phyloP scores from a whole-genome alignment of 202 grass and related monocot species.

The Bolboschoenoplectus hybrid region DNA sequence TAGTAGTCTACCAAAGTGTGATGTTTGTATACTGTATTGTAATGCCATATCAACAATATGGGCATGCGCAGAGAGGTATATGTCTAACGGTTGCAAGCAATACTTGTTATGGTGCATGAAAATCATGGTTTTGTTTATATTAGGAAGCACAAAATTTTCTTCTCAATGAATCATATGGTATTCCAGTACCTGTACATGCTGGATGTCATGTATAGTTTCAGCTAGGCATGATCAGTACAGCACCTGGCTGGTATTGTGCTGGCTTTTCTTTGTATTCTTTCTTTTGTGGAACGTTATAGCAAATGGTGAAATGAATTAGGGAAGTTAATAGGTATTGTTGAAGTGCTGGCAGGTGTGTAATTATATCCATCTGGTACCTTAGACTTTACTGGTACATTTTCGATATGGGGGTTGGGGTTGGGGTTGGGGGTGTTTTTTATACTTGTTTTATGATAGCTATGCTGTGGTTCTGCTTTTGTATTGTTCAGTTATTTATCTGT shows the following conservation, averaged over 20 bases:
- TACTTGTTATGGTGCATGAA: background rate
- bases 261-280: background rate
- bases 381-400: background rate
- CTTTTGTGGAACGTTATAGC: background rate
- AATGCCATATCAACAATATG: background rate
- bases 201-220: background rate
- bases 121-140: background rate
- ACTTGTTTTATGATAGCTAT: background rate
- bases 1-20: background rate
- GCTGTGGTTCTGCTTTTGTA: background rate
- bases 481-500: conserved; percentile 28
- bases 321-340: background rate
- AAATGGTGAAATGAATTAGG: background rate
- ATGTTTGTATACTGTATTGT: background rate
- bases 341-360: background rate
- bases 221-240: background rate
- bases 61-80: background rate
- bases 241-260: background rate
- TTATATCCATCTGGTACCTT: background rate
- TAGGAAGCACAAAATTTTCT: too few species aligned
- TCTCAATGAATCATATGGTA: background rate
- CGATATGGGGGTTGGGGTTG: background rate
- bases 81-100: background rate
- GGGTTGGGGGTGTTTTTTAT: background rate
- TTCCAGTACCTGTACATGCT: background rate